These are phyloP conservation scores for Phytophthora megakarya DNA, from an alignment of 352 stramenopile genomes.

Conservation along the genomic window DNA sequence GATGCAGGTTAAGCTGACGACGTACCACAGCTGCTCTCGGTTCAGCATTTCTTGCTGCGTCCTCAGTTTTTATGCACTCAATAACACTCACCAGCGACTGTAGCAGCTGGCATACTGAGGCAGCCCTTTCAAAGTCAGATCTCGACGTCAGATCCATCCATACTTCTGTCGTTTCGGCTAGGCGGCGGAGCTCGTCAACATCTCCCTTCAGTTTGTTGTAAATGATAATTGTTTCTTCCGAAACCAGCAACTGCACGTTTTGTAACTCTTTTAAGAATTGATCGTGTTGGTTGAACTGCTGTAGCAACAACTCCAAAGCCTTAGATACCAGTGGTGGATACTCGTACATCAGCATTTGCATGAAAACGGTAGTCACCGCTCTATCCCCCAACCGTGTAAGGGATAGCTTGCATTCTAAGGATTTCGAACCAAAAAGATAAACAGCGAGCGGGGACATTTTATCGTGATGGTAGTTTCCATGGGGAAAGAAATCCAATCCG, in stretches of 20 bases:
- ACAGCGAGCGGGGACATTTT: slow-evolving; percentile 53
- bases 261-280: slow-evolving; percentile 69
- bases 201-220: slow-evolving; percentile 75
- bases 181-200: slow-evolving; percentile 58
- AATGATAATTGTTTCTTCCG: slow-evolving; percentile 64
- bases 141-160: slow-evolving; percentile 84
- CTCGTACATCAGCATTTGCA: slow-evolving; percentile 85
- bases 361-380: slow-evolving; percentile 60
- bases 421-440: slow-evolving; percentile 52
- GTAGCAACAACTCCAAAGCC: slow-evolving; percentile 70
- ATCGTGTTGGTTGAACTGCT: slow-evolving; percentile 78
- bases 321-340: slow-evolving; percentile 75
- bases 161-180: slow-evolving; percentile 79
- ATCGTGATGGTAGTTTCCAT: slow-evolving; percentile 30
- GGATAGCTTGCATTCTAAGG: slow-evolving; percentile 68
- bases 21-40: neutral
- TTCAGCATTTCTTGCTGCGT: neutral
- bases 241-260: slow-evolving; percentile 63
- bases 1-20: slow-evolving; percentile 24
- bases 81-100: slow-evolving; percentile 50
- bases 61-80: slow-evolving; percentile 17
- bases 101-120: slow-evolving; percentile 51
- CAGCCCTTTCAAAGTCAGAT: slow-evolving; percentile 68
- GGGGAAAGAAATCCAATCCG: slow-evolving; percentile 27
- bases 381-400: slow-evolving; percentile 47